Evolutionary conservation across 2,329 filamentous ascomycete genomes (phyloP), one percentile per base, ranked within the genome.

Genomic region (Monilinia vaccinii-corymbosi): DNA sequence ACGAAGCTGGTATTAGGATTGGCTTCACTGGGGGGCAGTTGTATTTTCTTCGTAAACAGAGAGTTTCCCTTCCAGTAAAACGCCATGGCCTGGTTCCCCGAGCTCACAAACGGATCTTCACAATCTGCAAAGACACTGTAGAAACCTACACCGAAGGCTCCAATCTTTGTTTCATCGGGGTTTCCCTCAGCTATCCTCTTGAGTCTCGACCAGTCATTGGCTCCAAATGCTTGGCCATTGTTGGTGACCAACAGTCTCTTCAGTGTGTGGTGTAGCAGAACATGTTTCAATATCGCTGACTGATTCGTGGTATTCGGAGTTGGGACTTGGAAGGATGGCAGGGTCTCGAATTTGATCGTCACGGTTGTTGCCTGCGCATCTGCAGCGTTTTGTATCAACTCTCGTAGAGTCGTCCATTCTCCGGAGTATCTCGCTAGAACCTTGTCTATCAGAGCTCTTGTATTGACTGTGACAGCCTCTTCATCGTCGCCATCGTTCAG

Each of bases 21-120:
- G 18, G 79, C 75, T 69, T 91, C 81, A 28, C 83, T 82, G 49
- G 83, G 78, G 1, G 88, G 85, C 9, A 97, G 76, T 66, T 86
- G 85, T 25, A 94, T 80, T 67, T 91, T 89, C 68, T 92, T 88
- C 28, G 95, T 99, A 72, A 96, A 97, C 1, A 99, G 81, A 6
- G 91, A 90, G 73, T 97, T 97, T n/a, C 89, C 92, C 73, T 97
- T 97, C 95, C 94, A 99, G 77, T 97, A 99, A 71, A 99, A 99
- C 0, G 93, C 93, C 90, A 99, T 97, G 42, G 91, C 92, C 74
- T 96, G 87, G 63, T 81, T 83, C 0, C 94, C 94, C 0, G 93
- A 97, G 66, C 91, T 94, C 65, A 99, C 89, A 71, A 99, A 97
- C 0, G 94, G 94, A 68, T 97, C 91, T 74, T 99, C 95, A 72